Conservation (phyloP, 768 basidiomycete genomes). For the Calocera viscosa region DNA sequence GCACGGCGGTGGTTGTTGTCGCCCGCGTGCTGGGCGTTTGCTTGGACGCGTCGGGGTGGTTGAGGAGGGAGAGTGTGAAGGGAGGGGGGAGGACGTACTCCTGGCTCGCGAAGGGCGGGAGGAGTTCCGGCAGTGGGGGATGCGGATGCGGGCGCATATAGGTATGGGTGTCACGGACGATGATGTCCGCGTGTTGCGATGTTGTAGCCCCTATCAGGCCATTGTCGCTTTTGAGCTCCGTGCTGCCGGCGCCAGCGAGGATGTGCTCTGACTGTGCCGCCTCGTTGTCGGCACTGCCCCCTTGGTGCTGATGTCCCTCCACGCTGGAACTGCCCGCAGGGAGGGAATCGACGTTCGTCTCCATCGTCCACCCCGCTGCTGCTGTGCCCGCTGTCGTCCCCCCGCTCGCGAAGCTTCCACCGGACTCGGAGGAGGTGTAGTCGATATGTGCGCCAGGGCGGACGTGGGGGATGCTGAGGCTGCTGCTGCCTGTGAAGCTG, state of each 20-base stretch:
- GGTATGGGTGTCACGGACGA: background rate
- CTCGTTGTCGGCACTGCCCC: constrained; percentile 3
- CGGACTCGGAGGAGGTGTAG: background rate
- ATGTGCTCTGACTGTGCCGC: constrained; percentile 5
- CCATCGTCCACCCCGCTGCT: background rate
- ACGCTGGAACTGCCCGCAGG: background rate
- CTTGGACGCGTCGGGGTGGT: background rate
- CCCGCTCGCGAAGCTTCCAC: background rate
- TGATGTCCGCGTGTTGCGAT: background rate
- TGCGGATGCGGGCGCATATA: background rate
- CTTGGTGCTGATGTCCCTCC: background rate
- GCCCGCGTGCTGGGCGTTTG: background rate
- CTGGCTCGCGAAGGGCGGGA: background rate
- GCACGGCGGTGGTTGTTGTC: background rate
- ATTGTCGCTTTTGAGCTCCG: background rate
- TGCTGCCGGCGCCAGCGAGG: background rate
- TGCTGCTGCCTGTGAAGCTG: background rate
- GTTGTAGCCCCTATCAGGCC: background rate
- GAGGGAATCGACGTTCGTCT: background rate
- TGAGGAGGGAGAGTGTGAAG: background rate
- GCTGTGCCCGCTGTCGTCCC: background rate
- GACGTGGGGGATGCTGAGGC: background rate
- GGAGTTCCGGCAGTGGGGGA: background rate
- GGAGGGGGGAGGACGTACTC: background rate
- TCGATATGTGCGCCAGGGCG: background rate